Evolutionary conservation across 2,329 filamentous ascomycete species (phyloP), one percentile per base, ranked within the genome.

Genomic region (Sphaerulina vaccinii): DNA sequence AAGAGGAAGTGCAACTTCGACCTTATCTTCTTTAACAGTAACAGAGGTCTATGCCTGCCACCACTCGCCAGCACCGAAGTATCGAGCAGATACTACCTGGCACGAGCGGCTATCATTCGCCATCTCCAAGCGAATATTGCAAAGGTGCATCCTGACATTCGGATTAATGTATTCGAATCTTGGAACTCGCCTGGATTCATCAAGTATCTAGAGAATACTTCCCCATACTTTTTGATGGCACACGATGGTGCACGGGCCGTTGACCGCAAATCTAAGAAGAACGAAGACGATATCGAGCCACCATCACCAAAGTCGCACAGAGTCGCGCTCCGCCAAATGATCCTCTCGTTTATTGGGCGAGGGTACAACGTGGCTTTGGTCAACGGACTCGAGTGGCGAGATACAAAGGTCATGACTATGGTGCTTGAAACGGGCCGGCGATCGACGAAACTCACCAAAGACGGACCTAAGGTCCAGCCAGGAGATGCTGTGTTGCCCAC

Each of bases 1-100:
- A 76, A 78, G 49, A 76, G 85, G 43, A 83, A 84, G 47, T 89
- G 86, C 67, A 82, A 83, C 51, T 90, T 90, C 60, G 79, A 89
- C 56, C 68, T 90, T 55, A 71, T 83, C 13, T 91, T 88, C 72
- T 87, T 90, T 62, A 74, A 81, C 21, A 70, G 76, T 49, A 74
- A 84, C 49, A 69, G 77, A 57, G 64, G 73, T 4, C 70, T 84
- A 9, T 86, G 82, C 61, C 68, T 85, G 11, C 82, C 85, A 3
- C 62, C 67, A 5, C 63, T 64, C 41, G 66, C 69, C 3, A 52
- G 67, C 21, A 44, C 63, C 7, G 60, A 59, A 21, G 58, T 72
- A 55, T 57, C 65, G 56, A 54, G 70, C 33, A 85, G 82, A 61
- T 88, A 83, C 61, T 71, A 79, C 1, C 74, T 90, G 7, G 79